Conservation (phyloP, 2,329 filamentous ascomycete species). For the Lecanicillium sp. region DNA sequence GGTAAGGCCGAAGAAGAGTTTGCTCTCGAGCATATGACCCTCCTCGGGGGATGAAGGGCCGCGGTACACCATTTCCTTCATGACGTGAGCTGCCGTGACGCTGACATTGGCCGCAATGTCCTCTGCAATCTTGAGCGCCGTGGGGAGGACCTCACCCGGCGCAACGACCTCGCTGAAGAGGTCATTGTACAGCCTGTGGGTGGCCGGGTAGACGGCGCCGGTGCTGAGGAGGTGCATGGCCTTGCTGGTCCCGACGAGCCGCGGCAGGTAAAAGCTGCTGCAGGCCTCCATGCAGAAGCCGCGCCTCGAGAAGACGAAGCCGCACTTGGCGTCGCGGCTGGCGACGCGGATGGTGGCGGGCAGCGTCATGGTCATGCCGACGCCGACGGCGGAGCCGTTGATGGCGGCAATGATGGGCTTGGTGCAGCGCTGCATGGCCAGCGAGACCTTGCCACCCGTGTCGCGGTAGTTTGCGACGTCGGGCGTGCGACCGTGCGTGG, state of each 20-base stretch:
- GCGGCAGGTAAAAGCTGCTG: conserved; percentile 63
- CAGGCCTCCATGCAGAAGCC: conserved; percentile 68
- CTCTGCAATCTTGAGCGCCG: conserved; percentile 57
- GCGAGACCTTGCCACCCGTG: conserved; percentile 43
- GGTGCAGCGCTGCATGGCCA: conserved; percentile 48
- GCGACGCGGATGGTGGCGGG: conserved; percentile 46
- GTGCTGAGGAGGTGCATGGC: conserved; percentile 62
- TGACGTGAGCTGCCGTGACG: conserved; percentile 54
- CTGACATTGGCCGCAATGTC: conserved; percentile 63
- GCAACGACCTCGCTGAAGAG: conserved; percentile 61
- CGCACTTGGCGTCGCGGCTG: conserved; percentile 54
- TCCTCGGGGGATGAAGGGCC: conserved; percentile 54
- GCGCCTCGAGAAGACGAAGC: conserved; percentile 65
- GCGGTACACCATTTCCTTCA: conserved; percentile 64
- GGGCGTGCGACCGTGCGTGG: conserved; percentile 17
- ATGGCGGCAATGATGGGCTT: conserved; percentile 54
- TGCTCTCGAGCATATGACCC: conserved; percentile 62
- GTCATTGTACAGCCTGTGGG: conserved; percentile 42
- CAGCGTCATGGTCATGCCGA: conserved; percentile 56
- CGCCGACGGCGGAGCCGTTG: conserved; percentile 52
- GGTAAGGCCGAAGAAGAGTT: conserved; percentile 49
- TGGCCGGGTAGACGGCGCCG: conserved; percentile 49
- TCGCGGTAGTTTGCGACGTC: conserved; percentile 31
- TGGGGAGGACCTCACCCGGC: conserved; percentile 52
- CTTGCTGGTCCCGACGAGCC: conserved; percentile 56